These are phyloP conservation scores for Diaporthe sp. DNA, from an alignment of 2,329 filamentous ascomycete species.

Conservation along the genomic window DNA sequence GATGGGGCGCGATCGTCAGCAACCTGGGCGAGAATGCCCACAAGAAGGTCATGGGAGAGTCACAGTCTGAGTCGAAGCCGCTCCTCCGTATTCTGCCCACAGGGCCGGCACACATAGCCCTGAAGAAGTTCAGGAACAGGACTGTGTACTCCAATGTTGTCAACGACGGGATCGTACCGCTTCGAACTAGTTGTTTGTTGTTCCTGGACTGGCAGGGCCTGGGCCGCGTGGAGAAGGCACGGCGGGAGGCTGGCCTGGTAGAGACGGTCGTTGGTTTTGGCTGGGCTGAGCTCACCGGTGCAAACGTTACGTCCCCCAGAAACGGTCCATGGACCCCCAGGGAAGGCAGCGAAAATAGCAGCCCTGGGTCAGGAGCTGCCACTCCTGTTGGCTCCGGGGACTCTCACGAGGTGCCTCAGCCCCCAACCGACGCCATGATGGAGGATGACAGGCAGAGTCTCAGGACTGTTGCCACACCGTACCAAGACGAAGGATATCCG, in stretches of 20 bases:
- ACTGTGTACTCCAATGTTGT: conserved; percentile 98
- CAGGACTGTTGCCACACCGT: conserved; percentile 56
- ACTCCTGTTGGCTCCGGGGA: conserved; percentile 52
- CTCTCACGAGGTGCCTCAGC: conserved; percentile 76
- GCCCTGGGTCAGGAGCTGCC: conserved; percentile 45
- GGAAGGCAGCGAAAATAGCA: conserved; percentile 44
- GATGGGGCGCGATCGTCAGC: conserved; percentile 89
- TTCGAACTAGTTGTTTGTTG: conserved; percentile 94
- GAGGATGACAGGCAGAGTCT: conserved; percentile 76
- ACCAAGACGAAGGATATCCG: conserved; percentile 46
- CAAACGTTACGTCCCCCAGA: conserved; percentile 67
- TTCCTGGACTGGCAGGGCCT: conserved; percentile 98
- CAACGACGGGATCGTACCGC: conserved; percentile 95
- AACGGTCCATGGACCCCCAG: conserved; percentile 58
- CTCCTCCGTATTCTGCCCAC: conserved; percentile 89
- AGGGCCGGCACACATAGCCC: conserved; percentile 87
- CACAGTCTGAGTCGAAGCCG: conserved; percentile 87
- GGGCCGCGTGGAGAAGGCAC: conserved; percentile 92
- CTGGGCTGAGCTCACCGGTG: conserved; percentile 89
- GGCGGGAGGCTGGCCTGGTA: conserved; percentile 90
- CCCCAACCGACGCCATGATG: conserved; percentile 72
- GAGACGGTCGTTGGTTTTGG: conserved; percentile 95
- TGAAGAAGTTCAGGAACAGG: conserved; percentile 89
- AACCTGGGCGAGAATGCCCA: conserved; percentile 79
- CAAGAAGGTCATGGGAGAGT: conserved; percentile 68